Percentiles rank a stretch among this genome's conserved stretches.
These are phyloP conservation scores for Schrenkiella parvula DNA, from an alignment of 345 rosid genomes.

Conservation along the genomic window DNA sequence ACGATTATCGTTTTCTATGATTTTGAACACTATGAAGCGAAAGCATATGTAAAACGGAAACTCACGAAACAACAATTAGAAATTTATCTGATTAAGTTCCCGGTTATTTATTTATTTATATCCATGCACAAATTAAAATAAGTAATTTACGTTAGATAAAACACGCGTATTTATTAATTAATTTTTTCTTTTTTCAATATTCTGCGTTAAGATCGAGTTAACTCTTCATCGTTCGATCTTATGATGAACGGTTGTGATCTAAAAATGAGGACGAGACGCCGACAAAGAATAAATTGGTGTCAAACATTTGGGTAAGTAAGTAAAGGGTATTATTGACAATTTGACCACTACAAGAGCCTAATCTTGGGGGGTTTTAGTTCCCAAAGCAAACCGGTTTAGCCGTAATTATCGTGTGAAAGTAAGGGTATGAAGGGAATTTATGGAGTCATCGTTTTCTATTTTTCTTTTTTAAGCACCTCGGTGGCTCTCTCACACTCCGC, in stretches of 20 bases:
- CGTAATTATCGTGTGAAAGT: not conserved
- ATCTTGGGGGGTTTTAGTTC: not conserved
- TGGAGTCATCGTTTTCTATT: constrained; percentile 24
- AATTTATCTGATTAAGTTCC: too few species aligned
- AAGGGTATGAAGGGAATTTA: not conserved
- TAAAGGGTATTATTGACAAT: not conserved
- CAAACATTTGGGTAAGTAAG: not conserved
- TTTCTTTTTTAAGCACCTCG: constrained; percentile 22
- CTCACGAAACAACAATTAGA: too few species aligned
- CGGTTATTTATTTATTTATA: too few species aligned
- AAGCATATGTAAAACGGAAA: not conserved
- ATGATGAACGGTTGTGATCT: not conserved
- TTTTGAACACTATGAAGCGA: not conserved
- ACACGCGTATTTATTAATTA: too few species aligned
- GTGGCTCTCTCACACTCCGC: constrained; percentile 33
- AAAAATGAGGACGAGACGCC: not conserved
- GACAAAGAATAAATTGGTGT: not conserved
- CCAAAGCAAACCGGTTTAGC: constrained; percentile 6
- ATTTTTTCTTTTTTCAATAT: too few species aligned
- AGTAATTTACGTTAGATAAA: too few species aligned
- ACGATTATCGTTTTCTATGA: not conserved
- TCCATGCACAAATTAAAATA: too few species aligned
- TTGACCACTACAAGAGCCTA: not conserved
- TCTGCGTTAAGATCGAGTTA: not conserved
- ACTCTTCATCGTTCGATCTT: not conserved